phyloP scores from a whole-genome alignment of 176 grass and related monocot genomes.

The Alloteropsis semialata region DNA sequence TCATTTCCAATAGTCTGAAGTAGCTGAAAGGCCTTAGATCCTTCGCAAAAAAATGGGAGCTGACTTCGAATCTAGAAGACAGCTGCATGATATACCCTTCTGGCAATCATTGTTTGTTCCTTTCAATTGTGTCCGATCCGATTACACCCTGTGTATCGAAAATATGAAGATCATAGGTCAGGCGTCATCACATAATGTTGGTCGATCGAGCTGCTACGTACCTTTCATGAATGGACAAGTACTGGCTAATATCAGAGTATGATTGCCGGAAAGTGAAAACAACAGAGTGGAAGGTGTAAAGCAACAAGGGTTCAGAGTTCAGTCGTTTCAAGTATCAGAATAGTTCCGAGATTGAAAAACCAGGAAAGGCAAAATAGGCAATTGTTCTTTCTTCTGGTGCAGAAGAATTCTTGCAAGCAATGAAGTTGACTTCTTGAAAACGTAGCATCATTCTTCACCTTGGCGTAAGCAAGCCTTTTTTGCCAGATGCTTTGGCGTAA shows the following conservation, averaged over 20 bases:
- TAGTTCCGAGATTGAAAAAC: neutral
- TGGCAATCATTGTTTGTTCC: neutral
- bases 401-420: conserved; percentile 29
- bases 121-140: neutral
- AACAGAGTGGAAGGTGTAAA: neutral
- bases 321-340: neutral
- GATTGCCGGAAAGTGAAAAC: neutral
- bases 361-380: neutral
- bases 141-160: neutral
- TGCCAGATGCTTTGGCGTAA: neutral
- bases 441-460: neutral
- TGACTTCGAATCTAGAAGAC: neutral
- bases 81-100: neutral
- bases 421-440: conserved; percentile 22
- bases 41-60: no score
- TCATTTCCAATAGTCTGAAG: neutral
- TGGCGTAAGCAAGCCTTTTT: neutral
- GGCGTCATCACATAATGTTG: neutral
- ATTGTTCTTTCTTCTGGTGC: neutral
- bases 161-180: neutral
- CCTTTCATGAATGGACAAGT: neutral
- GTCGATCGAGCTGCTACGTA: neutral
- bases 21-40: neutral
- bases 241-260: neutral
- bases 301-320: neutral